Conservation (phyloP, 2,329 filamentous ascomycete genomes). For the Thermothelomyces thermophilus region DNA sequence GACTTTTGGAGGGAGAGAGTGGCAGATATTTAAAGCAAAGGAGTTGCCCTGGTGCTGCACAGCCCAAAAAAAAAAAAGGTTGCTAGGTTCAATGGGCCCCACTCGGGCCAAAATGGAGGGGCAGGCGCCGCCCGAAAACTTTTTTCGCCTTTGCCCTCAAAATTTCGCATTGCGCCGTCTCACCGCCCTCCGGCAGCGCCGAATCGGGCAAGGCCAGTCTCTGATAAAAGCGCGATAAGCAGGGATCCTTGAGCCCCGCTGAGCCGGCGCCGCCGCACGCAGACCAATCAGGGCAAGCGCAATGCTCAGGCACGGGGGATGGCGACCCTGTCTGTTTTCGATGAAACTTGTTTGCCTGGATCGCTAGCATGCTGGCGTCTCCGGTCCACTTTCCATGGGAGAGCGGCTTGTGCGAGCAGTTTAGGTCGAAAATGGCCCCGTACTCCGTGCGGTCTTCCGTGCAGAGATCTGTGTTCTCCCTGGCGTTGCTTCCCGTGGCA, state of each 20-base stretch:
- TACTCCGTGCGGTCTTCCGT: too few relatives aligned
- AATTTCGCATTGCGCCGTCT: conserved; percentile 9
- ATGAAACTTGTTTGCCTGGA: background rate
- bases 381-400: background rate
- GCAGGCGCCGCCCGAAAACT: conserved; percentile 20
- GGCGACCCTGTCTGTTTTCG: background rate
- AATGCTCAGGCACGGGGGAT: background rate
- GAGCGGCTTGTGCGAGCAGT: too few relatives aligned
- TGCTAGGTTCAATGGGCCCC: conserved; percentile 4
- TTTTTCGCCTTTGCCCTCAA: conserved; percentile 18
- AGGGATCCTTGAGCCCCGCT: background rate
- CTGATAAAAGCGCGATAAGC: conserved; percentile 7
- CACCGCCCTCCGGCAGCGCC: conserved; percentile 6
- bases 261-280: background rate
- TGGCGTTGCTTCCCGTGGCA: too few relatives aligned
- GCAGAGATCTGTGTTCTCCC: too few relatives aligned
- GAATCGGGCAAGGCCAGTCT: background rate
- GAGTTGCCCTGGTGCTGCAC: conserved; percentile 6
- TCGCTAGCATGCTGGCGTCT: background rate
- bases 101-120: conserved; percentile 19
- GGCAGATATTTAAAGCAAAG: conserved; percentile 31
- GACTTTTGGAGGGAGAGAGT: conserved; percentile 13
- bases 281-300: background rate
- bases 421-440: too few relatives aligned
- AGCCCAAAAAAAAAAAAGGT: conserved; percentile 9